These are phyloP conservation scores for Solanum chacoense DNA, from an alignment of 305 asterid species.

Conservation along the genomic window DNA sequence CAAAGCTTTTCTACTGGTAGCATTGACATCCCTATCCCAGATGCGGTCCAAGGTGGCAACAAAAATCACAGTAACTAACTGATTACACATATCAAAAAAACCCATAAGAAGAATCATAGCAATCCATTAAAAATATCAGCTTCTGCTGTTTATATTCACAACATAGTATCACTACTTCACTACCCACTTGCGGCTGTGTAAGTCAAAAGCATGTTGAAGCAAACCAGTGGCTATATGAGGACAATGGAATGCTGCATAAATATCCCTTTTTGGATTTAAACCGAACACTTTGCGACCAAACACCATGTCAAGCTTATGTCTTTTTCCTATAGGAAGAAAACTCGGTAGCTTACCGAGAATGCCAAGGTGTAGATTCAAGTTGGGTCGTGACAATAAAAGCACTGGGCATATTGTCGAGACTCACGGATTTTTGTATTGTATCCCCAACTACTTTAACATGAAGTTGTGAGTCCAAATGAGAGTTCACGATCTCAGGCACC, in stretches of 20 bases:
- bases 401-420: background rate
- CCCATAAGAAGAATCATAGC: background rate
- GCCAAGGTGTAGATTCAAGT: background rate
- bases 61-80: background rate
- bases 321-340: background rate
- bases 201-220: background rate
- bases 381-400: background rate
- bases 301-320: background rate
- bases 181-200: background rate
- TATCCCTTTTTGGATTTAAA: background rate
- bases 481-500: background rate
- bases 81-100: too few species aligned
- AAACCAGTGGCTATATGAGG: background rate
- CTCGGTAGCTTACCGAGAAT: background rate
- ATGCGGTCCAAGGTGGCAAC: background rate
- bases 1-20: background rate
- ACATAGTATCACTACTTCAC: background rate
- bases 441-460: background rate
- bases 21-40: background rate
- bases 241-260: background rate
- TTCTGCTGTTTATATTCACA: background rate
- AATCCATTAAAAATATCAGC: background rate
- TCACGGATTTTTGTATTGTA: background rate
- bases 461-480: background rate
- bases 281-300: background rate